Percentiles rank a stretch among this genome's conserved stretches.
Evolutionary conservation across 768 basidiomycete species (phyloP).

Genomic region (Tricholoma flavovirens): DNA sequence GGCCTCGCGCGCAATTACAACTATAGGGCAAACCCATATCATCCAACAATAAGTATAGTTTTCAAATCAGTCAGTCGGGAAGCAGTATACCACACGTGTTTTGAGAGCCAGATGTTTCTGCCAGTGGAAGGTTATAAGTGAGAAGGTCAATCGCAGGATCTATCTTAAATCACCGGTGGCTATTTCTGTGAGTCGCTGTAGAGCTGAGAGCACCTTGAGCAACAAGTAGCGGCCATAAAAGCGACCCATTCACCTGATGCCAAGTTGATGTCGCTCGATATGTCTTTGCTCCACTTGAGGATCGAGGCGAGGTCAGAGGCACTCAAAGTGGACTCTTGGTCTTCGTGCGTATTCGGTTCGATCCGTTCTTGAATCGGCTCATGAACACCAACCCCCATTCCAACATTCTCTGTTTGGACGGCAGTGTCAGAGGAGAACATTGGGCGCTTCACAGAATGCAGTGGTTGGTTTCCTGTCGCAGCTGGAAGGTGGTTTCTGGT

Average conservation of each 20-base stretch:
- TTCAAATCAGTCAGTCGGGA: background rate
- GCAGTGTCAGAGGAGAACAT: slow-evolving; percentile 56
- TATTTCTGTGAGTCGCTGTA: slow-evolving; percentile 68
- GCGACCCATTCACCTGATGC: slow-evolving; percentile 40
- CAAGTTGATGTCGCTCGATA: slow-evolving; percentile 67
- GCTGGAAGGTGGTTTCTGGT: slow-evolving; percentile 47
- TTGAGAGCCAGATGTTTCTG: slow-evolving; percentile 65
- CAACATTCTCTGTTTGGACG: slow-evolving; percentile 52
- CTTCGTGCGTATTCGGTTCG: slow-evolving; percentile 36
- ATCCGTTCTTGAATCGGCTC: slow-evolving; percentile 23
- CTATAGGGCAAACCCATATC: slow-evolving; percentile 24
- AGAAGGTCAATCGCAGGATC: background rate
- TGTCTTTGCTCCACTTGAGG: slow-evolving; percentile 69
- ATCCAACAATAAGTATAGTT: background rate
- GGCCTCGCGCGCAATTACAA: slow-evolving; percentile 62
- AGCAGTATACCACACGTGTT: slow-evolving; percentile 46
- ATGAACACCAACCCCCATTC: slow-evolving; percentile 21
- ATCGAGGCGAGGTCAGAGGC: slow-evolving; percentile 63
- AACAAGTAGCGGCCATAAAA: background rate
- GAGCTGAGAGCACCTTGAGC: slow-evolving; percentile 29
- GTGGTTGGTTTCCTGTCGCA: slow-evolving; percentile 37
- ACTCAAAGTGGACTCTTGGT: slow-evolving; percentile 51
- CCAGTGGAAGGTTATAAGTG: background rate
- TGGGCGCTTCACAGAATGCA: slow-evolving; percentile 45
- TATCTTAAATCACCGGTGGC: slow-evolving; percentile 43